A percentile compares a stretch with the other conserved stretches of the same genome.
Conservation (phyloP, 106 monocot genomes). For the Dendrobium officinale region DNA sequence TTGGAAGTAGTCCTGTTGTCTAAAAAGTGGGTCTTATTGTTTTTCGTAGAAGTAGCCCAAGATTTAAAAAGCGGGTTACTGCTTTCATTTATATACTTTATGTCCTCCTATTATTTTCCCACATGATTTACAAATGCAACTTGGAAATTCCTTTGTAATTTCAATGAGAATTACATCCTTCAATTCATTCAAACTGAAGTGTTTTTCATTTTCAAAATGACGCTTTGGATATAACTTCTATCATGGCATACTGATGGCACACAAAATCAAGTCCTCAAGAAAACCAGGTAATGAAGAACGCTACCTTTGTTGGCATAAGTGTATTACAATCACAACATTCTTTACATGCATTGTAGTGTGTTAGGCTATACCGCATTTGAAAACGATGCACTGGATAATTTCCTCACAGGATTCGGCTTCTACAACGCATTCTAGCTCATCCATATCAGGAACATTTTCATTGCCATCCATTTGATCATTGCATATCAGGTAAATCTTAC, state of each 20-base stretch:
- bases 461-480: constrained; percentile 76
- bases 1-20: no score
- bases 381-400: constrained; percentile 70
- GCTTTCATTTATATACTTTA: background rate
- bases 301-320: constrained; percentile 21
- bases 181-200: no score
- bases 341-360: constrained; percentile 90
- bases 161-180: no score
- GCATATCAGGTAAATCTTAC: constrained; percentile 65
- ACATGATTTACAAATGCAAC: no score
- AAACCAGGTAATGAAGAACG: constrained; percentile 68
- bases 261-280: constrained; percentile 56
- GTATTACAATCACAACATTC: constrained; percentile 55
- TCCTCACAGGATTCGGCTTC: constrained; percentile 93
- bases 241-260: constrained; percentile 24
- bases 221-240: no score
- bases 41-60: no score
- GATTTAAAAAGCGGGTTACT: no score
- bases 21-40: no score
- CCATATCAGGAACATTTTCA: constrained; percentile 52
- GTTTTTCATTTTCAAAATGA: no score
- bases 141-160: no score
- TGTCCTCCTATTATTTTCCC: background rate
- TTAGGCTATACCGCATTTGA: constrained; percentile 90
- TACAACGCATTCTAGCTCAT: constrained; percentile 83